Conservation (phyloP, 2,329 filamentous ascomycete species). For the Verticillium longisporum region DNA sequence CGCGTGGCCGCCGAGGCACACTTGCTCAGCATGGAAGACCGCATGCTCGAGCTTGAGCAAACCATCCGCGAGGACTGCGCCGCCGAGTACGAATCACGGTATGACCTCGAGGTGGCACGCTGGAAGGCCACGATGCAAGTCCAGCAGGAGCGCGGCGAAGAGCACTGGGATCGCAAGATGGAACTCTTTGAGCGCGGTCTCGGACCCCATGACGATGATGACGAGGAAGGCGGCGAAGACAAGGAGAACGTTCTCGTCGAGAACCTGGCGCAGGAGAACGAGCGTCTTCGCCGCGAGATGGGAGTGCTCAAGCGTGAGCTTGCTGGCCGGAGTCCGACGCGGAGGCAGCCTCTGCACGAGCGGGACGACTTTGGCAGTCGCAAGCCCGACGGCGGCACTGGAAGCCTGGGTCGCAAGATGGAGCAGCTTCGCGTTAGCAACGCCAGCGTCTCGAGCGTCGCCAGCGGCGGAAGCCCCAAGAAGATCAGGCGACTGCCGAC, state of each 20-base stretch:
- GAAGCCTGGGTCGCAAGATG: constrained; percentile 37
- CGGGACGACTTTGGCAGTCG: constrained; percentile 36
- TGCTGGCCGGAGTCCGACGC: constrained; percentile 54
- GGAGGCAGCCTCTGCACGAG: constrained; percentile 48
- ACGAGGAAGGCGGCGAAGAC: constrained; percentile 39
- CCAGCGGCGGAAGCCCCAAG: constrained; percentile 38
- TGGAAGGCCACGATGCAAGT: constrained; percentile 78
- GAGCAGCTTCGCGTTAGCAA: constrained; percentile 43
- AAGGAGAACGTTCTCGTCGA: constrained; percentile 59
- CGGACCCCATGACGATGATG: constrained; percentile 18
- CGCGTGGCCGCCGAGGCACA: constrained; percentile 68
- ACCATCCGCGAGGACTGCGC: constrained; percentile 85
- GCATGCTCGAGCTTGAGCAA: constrained; percentile 64
- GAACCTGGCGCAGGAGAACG: constrained; percentile 65
- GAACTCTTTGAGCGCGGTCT: constrained; percentile 52
- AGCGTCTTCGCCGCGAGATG: constrained; percentile 59
- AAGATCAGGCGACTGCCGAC: constrained; percentile 43
- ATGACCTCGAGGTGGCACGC: constrained; percentile 68
- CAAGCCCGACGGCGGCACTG: constrained; percentile 17
- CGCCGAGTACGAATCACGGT: constrained; percentile 72
- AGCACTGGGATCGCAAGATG: constrained; percentile 83
- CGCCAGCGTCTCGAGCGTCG: constrained; percentile 19
- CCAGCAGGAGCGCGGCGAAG: constrained; percentile 73
- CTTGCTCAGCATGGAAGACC: constrained; percentile 62
- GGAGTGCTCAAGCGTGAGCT: constrained; percentile 60